Evolutionary conservation across 2,329 filamentous ascomycete genomes (phyloP).

Genomic region (Elsinoe necatrix): DNA sequence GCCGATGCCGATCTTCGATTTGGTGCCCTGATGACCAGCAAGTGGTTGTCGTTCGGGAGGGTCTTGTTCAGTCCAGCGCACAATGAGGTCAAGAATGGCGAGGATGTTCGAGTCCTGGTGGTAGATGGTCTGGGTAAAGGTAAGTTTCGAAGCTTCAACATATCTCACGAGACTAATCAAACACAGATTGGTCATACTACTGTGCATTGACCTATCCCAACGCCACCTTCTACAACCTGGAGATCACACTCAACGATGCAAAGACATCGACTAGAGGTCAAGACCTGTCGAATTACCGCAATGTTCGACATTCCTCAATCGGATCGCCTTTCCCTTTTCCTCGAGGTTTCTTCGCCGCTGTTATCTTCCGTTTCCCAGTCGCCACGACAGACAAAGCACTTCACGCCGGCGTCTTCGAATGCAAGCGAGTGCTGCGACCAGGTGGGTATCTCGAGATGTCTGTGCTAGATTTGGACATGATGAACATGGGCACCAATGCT

Average conservation of each 20-base stretch:
- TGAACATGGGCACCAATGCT: slow-evolving; percentile 69
- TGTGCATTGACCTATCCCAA: slow-evolving; percentile 70
- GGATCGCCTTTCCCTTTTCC: slow-evolving; percentile 64
- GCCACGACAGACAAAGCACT: slow-evolving; percentile 61
- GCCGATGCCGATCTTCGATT: slow-evolving; percentile 60
- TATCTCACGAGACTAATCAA: background rate
- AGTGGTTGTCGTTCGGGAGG: slow-evolving; percentile 78
- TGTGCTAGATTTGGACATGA: slow-evolving; percentile 69
- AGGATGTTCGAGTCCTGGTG: slow-evolving; percentile 60
- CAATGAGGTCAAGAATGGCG: slow-evolving; percentile 55
- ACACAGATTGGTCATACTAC: slow-evolving; percentile 71
- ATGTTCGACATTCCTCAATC: slow-evolving; percentile 59
- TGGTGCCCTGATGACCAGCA: slow-evolving; percentile 75
- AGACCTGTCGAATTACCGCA: slow-evolving; percentile 57
- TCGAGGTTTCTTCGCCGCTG: slow-evolving; percentile 63
- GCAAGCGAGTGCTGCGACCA: slow-evolving; percentile 67
- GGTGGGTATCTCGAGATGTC: slow-evolving; percentile 72
- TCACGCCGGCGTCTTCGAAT: slow-evolving; percentile 63
- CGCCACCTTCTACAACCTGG: slow-evolving; percentile 67
- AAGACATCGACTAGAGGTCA: slow-evolving; percentile 13
- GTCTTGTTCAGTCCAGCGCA: slow-evolving; percentile 74
- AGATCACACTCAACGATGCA: slow-evolving; percentile 24
- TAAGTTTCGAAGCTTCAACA: slow-evolving; percentile 21
- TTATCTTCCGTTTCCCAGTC: slow-evolving; percentile 68
- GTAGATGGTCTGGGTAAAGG: slow-evolving; percentile 74